phyloP scores from a whole-genome alignment of 2,329 filamentous ascomycete genomes.

The Penicillium carneum region DNA sequence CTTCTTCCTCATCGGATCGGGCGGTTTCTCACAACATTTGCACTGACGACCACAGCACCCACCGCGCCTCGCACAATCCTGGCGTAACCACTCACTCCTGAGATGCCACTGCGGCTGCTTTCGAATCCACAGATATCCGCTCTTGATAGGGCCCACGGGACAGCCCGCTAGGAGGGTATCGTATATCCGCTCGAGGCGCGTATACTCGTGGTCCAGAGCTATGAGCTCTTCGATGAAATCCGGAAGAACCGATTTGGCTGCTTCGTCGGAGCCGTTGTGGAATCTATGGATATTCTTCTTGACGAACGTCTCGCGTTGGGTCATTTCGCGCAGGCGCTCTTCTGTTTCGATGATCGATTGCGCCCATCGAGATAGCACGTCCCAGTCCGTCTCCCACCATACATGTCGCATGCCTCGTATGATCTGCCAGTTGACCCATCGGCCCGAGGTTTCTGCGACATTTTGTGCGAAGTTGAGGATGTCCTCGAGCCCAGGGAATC shows the following conservation, averaged over 20 bases:
- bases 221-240: constrained; percentile 20
- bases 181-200: constrained; percentile 8
- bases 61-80: constrained; percentile 19
- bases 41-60: constrained; percentile 23
- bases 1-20: constrained; percentile 11
- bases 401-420: constrained; percentile 13
- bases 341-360: constrained; percentile 20
- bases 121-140: constrained; percentile 16
- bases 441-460: not conserved
- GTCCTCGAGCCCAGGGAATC: not conserved
- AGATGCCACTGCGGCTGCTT: constrained; percentile 16
- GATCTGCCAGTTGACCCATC: constrained; percentile 14
- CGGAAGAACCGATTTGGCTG: not conserved
- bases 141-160: constrained; percentile 14
- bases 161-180: constrained; percentile 9
- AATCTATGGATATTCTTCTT: constrained; percentile 11
- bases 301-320: constrained; percentile 12
- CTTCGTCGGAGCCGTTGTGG: not conserved
- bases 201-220: constrained; percentile 6
- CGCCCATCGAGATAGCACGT: constrained; percentile 10
- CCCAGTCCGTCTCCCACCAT: constrained; percentile 16
- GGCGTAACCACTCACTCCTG: constrained; percentile 7
- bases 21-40: constrained; percentile 13
- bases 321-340: constrained; percentile 8
- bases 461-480: not conserved